Evolutionary conservation across 345 rosid genomes (phyloP).

Genomic region (Arabidopsis arenosa): DNA sequence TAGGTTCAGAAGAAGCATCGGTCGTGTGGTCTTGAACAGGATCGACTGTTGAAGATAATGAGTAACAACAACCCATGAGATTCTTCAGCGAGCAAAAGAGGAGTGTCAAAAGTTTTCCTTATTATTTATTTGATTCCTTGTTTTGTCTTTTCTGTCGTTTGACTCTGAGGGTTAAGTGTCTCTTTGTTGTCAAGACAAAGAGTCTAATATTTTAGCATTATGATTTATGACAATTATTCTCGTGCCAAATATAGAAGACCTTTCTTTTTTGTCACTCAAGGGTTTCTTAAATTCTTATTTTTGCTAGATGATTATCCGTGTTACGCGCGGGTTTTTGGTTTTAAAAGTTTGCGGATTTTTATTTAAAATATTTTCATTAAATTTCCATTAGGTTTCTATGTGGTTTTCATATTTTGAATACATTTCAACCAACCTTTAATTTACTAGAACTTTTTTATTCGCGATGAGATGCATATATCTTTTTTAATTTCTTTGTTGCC

Average conservation of each 20-base stretch:
- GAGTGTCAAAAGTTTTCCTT: slow-evolving; percentile 14
- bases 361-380: neutral
- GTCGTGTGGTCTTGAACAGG: slow-evolving; percentile 17
- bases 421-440: neutral
- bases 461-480: neutral
- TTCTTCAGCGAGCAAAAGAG: slow-evolving; percentile 15
- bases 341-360: neutral
- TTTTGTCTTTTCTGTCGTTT: slow-evolving; percentile 25
- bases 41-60: slow-evolving; percentile 50
- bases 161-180: slow-evolving; percentile 31
- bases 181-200: slow-evolving; percentile 27
- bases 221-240: slow-evolving; percentile 14
- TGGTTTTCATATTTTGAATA: neutral
- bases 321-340: neutral
- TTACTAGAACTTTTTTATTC: neutral
- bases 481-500: neutral
- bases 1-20: neutral
- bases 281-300: neutral
- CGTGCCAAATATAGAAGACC: slow-evolving; percentile 22
- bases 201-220: slow-evolving; percentile 16
- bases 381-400: neutral
- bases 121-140: neutral
- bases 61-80: slow-evolving; percentile 77
- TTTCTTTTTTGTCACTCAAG: slow-evolving; percentile 16
- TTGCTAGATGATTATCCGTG: neutral